Base-by-base conservation (phyloP, 129 eudicot species). In the Pittosporum tobira region DNA sequence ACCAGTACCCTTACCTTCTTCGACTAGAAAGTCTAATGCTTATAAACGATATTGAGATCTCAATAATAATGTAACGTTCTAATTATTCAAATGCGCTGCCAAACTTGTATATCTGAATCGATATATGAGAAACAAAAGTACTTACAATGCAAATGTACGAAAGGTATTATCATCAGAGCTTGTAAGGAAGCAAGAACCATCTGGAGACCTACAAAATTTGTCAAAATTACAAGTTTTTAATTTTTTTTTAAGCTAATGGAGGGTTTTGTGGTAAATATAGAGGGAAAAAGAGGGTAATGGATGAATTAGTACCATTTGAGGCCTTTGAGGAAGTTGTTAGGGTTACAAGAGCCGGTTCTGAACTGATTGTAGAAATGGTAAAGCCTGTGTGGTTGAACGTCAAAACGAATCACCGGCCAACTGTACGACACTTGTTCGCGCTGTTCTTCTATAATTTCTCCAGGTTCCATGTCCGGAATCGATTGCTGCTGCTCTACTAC, bases 171-270 rank as follows among this genome's bases (percentile, higher is more conserved):
- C 94, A 40, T 90, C 95, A 9, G 89, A 75, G 49, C 82, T 75
- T 10, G 87, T 83, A 30, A 90, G 64, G 61, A 90, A 86, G 73
- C 94, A 80, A 2, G 95, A 90, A 69, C 95, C 98, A 78, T 90
- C 98, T 11, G 90, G 98, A 20, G 98, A 86, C 98, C 98, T 90
- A 47, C 22, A 73, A 64, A 18, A 57, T 30, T 49, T n/a, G 54
- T 31, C 10, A 26, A 65, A 36, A 2, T 51, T 16, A 30, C 28
- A 59, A 21, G 7, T n/a, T n/a, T n/a, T n/a, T 6, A 15, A 25
- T 49, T 30, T 20, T 31, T 5, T 14, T 3, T 20, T 10, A 12
- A 10, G 10, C 18, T 30, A 10, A 30, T 11, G 23, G 19, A 28
- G 5, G 42, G 18, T 6, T 34, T 34, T 34, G 5, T 8, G 40